phyloP scores from a whole-genome alignment of 2,329 filamentous ascomycete species.

The Fusarium guadeloupense region DNA sequence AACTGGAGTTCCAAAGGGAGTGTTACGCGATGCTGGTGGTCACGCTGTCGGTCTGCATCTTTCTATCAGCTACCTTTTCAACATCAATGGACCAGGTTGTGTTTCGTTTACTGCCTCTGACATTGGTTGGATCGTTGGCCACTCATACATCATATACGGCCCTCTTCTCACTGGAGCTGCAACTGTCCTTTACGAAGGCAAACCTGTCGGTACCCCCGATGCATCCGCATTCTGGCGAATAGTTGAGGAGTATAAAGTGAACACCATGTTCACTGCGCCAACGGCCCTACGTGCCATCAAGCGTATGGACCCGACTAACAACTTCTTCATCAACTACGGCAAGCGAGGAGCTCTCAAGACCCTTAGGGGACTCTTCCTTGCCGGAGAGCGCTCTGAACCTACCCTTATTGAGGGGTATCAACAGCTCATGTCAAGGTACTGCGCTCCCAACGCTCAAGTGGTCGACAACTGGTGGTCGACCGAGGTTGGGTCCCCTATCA shows the following conservation, averaged over 20 bases:
- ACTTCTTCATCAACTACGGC: slow-evolving; percentile 70
- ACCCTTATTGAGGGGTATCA: slow-evolving; percentile 86
- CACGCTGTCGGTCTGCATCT: slow-evolving; percentile 87
- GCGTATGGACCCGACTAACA: slow-evolving; percentile 82
- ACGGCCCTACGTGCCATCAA: slow-evolving; percentile 88
- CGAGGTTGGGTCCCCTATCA: slow-evolving; percentile 67
- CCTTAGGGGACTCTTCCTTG: slow-evolving; percentile 81
- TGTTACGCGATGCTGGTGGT: slow-evolving; percentile 82
- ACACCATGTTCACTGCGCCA: slow-evolving; percentile 84
- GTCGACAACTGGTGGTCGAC: slow-evolving; percentile 71
- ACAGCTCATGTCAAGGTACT: slow-evolving; percentile 72
- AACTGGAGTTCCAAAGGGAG: slow-evolving; percentile 84
- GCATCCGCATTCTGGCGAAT: slow-evolving; percentile 90
- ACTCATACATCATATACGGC: slow-evolving; percentile 89
- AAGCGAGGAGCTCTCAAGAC: slow-evolving; percentile 74
- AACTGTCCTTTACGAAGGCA: slow-evolving; percentile 92
- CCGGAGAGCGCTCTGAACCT: slow-evolving; percentile 89
- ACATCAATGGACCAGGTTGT: slow-evolving; percentile 83
- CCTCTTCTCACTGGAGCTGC: slow-evolving; percentile 86
- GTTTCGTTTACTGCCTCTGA: slow-evolving; percentile 80
- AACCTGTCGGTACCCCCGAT: slow-evolving; percentile 88
- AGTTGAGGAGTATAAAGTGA: slow-evolving; percentile 85
- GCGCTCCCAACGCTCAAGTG: slow-evolving; percentile 66
- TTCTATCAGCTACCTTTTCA: slow-evolving; percentile 84
- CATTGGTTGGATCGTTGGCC: slow-evolving; percentile 79